Base-by-base conservation (phyloP, 176 grass and related monocot genomes). In the Carex littledalei region DNA sequence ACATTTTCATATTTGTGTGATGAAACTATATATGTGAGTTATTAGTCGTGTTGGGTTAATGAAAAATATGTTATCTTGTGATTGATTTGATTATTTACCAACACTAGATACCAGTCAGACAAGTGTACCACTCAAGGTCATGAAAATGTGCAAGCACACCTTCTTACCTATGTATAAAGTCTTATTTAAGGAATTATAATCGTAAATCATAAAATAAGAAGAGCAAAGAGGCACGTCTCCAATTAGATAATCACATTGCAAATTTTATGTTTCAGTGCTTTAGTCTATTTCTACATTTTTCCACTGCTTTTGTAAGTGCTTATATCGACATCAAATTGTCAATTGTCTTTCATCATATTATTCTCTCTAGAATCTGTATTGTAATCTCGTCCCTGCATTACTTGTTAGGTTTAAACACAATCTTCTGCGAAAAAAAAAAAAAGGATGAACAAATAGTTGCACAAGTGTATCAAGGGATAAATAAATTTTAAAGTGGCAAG, bases 211-310 rank as follows among this genome's bases (percentile, higher is more conserved):
- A 81, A 17, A 63, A 41, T 63, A 63, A 41, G 57, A 63, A 63
- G 79, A 81, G 55, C 31, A 81, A 43, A 62, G 79, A 64, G 57
- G n/a, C 79, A 81, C 58, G 79, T 81, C 79, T 81, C 55, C 79
- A 45, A 81, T 34, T 81, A 2, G 1, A 47, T 63, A 64, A 81
- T 47, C 32, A 81, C 60, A 24, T 41, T 81, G 57, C 56, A 81
- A 81, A 81, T 64, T 47, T 24, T 58, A 3, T 14, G 8, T 39
- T 62, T 81, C 14, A 15, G 26, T 80, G 54, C 24, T 81, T 81
- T 41, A 62, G 77, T 37, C 12, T 80, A 17, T 80, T 80, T 80
- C 78, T 63, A 11, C 59, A 61, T 63, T 81, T 39, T 18, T 8
- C 17, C 55, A 59, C 9, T 81, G 45, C 45, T 47, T 47, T 47